Evolutionary conservation across 768 basidiomycete genomes (phyloP).

Genomic region (Terana coerulea): DNA sequence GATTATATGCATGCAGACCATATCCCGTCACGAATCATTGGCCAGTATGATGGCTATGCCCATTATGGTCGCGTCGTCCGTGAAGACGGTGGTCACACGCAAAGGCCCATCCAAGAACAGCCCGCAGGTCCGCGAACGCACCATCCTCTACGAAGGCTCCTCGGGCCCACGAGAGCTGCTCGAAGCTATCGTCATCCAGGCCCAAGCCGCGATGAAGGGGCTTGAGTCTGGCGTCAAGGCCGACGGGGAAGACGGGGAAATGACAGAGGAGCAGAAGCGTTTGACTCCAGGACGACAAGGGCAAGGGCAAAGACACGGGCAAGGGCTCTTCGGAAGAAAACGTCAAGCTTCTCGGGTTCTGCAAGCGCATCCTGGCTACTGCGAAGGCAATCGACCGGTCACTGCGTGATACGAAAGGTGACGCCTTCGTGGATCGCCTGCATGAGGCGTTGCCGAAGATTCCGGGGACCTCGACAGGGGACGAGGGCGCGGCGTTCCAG

Average conservation of each 20-base stretch:
- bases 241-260: conserved; percentile 49
- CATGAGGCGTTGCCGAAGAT: conserved; percentile 76
- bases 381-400: conserved; percentile 85
- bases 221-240: conserved; percentile 59
- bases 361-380: conserved; percentile 79
- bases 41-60: conserved; percentile 98
- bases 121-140: conserved; percentile 68
- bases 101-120: conserved; percentile 39
- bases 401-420: conserved; percentile 84
- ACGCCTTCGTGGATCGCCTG: conserved; percentile 77
- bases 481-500: conserved; percentile 32
- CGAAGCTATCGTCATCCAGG: conserved; percentile 90
- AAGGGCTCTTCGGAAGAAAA: conserved; percentile 65
- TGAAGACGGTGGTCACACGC: conserved; percentile 61
- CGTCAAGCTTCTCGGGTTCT: conserved; percentile 73
- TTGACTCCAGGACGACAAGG: conserved; percentile 67
- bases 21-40: conserved; percentile 89
- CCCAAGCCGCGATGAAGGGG: conserved; percentile 87
- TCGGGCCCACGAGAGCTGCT: conserved; percentile 88
- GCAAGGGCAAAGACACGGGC: conserved; percentile 58
- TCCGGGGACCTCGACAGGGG: conserved; percentile 40
- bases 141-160: conserved; percentile 86
- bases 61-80: conserved; percentile 79
- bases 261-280: conserved; percentile 89
- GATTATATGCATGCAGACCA: conserved; percentile 53